A percentile compares a stretch with the other conserved stretches of the same genome.
Evolutionary conservation across 2,329 filamentous ascomycete genomes (phyloP).

Genomic region (Cercospora sesami): DNA sequence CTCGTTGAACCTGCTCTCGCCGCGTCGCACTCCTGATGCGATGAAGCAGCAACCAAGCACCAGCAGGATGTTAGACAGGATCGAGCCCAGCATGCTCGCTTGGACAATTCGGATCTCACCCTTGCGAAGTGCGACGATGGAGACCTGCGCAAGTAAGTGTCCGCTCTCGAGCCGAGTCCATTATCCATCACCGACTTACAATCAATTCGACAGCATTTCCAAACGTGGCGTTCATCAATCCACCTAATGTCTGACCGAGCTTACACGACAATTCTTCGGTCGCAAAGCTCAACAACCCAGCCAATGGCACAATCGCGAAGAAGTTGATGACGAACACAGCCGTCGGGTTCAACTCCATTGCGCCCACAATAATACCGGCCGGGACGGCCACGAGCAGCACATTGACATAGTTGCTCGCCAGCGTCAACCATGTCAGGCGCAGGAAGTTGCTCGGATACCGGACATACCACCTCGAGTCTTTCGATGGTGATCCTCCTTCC

Average conservation of each 20-base stretch:
- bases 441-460: conserved; percentile 27
- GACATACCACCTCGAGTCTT: conserved; percentile 28
- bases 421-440: conserved; percentile 42
- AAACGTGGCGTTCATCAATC: conserved; percentile 73
- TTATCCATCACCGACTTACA: conserved; percentile 38
- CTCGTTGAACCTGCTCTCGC: conserved; percentile 61
- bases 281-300: conserved; percentile 71
- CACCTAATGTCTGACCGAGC: conserved; percentile 72
- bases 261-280: conserved; percentile 74
- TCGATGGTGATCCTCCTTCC: conserved; percentile 16
- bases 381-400: conserved; percentile 72
- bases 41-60: conserved; percentile 60
- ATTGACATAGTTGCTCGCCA: conserved; percentile 62
- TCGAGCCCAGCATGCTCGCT: conserved; percentile 93
- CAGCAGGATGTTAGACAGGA: conserved; percentile 89
- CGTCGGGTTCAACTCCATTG: conserved; percentile 62
- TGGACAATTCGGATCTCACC: conserved; percentile 95
- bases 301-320: conserved; percentile 75
- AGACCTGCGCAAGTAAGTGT: conserved; percentile 50
- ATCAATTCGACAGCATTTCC: conserved; percentile 79
- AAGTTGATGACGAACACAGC: conserved; percentile 76
- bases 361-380: conserved; percentile 68
- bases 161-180: background rate
- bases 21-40: conserved; percentile 48
- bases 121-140: conserved; percentile 82